Conservation (phyloP, 1,139 yeast species). For the Pichiaceae sp. region DNA sequence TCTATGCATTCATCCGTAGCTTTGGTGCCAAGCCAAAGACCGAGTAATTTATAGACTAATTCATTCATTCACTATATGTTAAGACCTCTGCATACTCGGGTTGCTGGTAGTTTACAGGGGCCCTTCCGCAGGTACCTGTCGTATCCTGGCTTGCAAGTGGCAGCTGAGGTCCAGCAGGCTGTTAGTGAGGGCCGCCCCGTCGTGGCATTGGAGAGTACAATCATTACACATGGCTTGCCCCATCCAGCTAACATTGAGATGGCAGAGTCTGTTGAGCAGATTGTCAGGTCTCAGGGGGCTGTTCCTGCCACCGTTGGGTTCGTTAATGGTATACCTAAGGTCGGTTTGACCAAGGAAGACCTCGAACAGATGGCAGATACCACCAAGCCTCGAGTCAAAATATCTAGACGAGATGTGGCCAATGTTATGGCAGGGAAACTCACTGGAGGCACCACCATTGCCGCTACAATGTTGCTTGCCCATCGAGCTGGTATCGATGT, state of each 20-base stretch:
- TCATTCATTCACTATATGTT: too few relatives aligned
- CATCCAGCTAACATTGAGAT: constrained; percentile 66
- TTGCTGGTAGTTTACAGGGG: too few relatives aligned
- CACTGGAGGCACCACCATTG: constrained; percentile 85
- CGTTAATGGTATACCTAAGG: constrained; percentile 59
- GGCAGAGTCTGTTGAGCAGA: constrained; percentile 61
- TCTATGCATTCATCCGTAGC: neutral
- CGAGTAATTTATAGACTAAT: too few relatives aligned
- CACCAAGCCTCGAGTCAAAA: constrained; percentile 40
- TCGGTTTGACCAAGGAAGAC: constrained; percentile 49
- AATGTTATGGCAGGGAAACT: constrained; percentile 54
- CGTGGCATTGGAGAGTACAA: constrained; percentile 79
- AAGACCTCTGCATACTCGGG: too few relatives aligned
- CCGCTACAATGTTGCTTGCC: constrained; percentile 82
- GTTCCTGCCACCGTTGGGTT: constrained; percentile 86
- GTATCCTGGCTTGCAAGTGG: neutral
- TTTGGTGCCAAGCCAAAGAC: neutral
- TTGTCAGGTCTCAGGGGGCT: constrained; percentile 56
- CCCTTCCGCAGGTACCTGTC: neutral
- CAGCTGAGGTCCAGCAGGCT: constrained; percentile 56
- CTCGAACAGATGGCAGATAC: constrained; percentile 41
- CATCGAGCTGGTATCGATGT: constrained; percentile 69
- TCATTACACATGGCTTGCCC: constrained; percentile 86
- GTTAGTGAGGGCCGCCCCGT: constrained; percentile 48
- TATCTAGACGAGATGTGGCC: constrained; percentile 78